Evolutionary conservation across 805 yeast species (phyloP).

Genomic region (Candida railenensis): DNA sequence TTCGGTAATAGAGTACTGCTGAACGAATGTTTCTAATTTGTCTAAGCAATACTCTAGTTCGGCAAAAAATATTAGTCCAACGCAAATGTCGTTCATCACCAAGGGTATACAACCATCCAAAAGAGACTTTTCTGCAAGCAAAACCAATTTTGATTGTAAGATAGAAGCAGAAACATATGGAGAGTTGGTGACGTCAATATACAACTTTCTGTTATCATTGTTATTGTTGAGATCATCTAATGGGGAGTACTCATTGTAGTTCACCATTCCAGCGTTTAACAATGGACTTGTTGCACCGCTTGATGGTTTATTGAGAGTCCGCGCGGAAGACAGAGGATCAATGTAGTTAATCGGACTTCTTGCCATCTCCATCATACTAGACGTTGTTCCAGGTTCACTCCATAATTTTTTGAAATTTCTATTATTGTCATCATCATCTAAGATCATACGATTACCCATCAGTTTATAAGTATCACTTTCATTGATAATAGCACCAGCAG

Average conservation of each 20-base stretch:
- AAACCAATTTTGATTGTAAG: constrained; percentile 32
- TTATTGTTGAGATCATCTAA: not conserved
- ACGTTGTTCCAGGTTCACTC: not conserved
- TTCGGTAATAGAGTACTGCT: constrained; percentile 21
- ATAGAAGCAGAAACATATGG: constrained; percentile 29
- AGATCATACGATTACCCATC: not conserved
- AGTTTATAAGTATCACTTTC: constrained; percentile 13
- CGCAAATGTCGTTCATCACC: constrained; percentile 30
- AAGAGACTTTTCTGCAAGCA: constrained; percentile 40
- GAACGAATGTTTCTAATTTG: constrained; percentile 29
- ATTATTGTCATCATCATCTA: constrained; percentile 10
- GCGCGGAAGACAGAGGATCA: not conserved
- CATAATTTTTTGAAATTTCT: not conserved
- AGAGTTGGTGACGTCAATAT: constrained; percentile 38
- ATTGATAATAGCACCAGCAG: constrained; percentile 35
- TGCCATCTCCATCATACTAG: not conserved
- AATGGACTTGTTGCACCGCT: not conserved
- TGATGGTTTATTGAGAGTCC: not conserved
- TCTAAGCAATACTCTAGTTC: constrained; percentile 54
- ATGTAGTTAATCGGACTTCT: not conserved
- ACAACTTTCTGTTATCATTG: constrained; percentile 12
- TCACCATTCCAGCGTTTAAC: not conserved
- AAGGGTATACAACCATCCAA: constrained; percentile 56
- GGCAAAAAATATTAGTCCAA: constrained; percentile 50
- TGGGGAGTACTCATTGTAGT: not conserved